phyloP scores from a whole-genome alignment of 202 grass and related monocot genomes.

The Miscanthus sacchariflorus region DNA sequence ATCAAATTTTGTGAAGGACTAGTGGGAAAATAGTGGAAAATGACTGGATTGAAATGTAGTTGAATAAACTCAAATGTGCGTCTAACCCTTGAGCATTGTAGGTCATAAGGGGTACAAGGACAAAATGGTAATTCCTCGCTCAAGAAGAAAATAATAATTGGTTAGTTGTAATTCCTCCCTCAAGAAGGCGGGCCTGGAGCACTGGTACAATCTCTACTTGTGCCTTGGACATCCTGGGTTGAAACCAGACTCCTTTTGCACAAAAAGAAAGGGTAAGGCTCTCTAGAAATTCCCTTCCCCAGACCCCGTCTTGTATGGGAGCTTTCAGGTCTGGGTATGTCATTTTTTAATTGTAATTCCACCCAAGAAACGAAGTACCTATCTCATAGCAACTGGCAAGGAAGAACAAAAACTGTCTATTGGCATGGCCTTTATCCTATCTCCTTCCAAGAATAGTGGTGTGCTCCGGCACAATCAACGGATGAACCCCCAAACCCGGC shows the following conservation, averaged over 20 bases:
- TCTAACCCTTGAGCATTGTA: neutral
- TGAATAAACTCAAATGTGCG: neutral
- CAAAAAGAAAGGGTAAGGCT: neutral
- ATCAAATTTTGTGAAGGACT: neutral
- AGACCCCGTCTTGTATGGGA: neutral
- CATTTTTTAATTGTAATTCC: neutral
- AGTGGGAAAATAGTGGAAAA: neutral
- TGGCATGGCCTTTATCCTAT: neutral
- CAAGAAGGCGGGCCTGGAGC: neutral
- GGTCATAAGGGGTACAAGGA: neutral
- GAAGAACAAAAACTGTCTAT: slow-evolving; percentile 6
- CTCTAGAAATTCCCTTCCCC: neutral
- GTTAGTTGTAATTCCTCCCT: neutral
- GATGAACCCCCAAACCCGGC: neutral
- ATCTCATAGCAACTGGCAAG: slow-evolving; percentile 2
- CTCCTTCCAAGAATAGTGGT: neutral
- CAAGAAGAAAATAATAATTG: neutral
- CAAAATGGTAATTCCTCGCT: neutral
- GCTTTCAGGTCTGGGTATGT: neutral
- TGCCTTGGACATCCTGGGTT: neutral
- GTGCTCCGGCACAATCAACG: neutral
- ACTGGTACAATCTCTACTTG: neutral
- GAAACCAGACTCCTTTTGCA: neutral
- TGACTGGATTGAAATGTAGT: neutral
- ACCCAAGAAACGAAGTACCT: neutral